These are phyloP conservation scores for Blepharisma stoltei DNA, from an alignment of 73 alveolate genomes.

Conservation along the genomic window DNA sequence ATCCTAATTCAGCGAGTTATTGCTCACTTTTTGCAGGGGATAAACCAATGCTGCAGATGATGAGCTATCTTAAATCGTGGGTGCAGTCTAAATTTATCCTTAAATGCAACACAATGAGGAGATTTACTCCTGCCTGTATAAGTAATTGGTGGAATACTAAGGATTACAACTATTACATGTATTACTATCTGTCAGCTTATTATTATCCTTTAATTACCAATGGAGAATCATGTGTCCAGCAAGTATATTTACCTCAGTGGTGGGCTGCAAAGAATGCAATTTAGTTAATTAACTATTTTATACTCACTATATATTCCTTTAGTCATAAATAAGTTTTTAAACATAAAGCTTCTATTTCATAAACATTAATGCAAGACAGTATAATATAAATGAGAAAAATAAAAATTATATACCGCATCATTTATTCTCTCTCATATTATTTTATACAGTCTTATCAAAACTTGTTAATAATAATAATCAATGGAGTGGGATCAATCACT, in stretches of 20 bases:
- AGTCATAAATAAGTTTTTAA: too few relatives aligned
- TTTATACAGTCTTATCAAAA: too few relatives aligned
- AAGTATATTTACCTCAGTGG: not conserved
- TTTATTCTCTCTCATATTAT: too few relatives aligned
- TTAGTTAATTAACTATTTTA: too few relatives aligned
- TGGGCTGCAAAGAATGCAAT: not conserved
- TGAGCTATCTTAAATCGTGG: not conserved
- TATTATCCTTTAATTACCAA: not conserved
- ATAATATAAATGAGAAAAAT: too few relatives aligned
- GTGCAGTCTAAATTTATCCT: not conserved
- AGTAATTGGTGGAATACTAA: not conserved
- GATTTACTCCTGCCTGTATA: not conserved
- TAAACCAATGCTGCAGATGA: not conserved
- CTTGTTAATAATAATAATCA: too few relatives aligned
- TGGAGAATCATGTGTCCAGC: not conserved
- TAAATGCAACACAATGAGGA: not conserved
- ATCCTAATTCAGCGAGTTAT: not conserved
- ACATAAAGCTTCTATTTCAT: too few relatives aligned
- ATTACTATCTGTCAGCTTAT: not conserved
- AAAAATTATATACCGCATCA: too few relatives aligned
- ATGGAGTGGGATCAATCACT: too few relatives aligned
- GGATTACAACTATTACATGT: not conserved
- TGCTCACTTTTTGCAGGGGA: constrained; percentile 8
- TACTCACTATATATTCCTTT: too few relatives aligned
- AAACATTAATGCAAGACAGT: too few relatives aligned